Conservation (phyloP, 2,329 filamentous ascomycete genomes). For the Paracoccidioides brasiliensis region DNA sequence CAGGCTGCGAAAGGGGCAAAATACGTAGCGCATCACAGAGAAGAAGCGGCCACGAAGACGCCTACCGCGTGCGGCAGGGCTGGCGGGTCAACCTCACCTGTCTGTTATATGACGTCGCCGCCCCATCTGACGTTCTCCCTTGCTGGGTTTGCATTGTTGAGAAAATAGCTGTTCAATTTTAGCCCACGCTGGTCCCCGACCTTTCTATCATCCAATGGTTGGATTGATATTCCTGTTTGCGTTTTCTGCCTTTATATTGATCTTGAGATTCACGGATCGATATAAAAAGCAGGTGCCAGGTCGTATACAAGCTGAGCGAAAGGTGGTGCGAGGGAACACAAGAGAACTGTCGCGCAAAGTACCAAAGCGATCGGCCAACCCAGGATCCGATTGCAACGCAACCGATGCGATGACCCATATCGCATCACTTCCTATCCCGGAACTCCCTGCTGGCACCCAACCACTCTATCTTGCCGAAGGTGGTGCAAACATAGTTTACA, state of each 20-base stretch:
- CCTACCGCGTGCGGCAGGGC: background rate
- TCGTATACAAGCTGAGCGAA: background rate
- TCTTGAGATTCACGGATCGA: background rate
- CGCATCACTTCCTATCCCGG: slow-evolving; percentile 16
- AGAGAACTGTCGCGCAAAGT: background rate
- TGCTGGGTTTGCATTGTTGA: background rate
- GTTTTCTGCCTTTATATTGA: background rate
- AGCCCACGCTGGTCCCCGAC: background rate
- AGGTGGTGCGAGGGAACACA: background rate
- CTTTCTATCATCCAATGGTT: background rate
- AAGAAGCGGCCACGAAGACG: background rate
- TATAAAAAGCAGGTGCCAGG: background rate
- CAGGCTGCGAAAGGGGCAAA: background rate
- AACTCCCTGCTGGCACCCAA: slow-evolving; percentile 24
- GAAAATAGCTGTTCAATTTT: background rate
- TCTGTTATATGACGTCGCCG: background rate
- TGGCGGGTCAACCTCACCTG: background rate
- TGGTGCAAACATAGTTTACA: slow-evolving; percentile 64
- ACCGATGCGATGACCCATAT: background rate
- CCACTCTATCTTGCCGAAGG: slow-evolving; percentile 50
- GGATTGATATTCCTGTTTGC: background rate
- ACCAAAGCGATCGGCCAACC: background rate
- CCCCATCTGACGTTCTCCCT: background rate
- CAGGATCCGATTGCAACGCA: background rate
- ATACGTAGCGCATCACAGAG: background rate